Conservation (phyloP, 2,329 filamentous ascomycete genomes). For the Thielaviopsis ethacetica region DNA sequence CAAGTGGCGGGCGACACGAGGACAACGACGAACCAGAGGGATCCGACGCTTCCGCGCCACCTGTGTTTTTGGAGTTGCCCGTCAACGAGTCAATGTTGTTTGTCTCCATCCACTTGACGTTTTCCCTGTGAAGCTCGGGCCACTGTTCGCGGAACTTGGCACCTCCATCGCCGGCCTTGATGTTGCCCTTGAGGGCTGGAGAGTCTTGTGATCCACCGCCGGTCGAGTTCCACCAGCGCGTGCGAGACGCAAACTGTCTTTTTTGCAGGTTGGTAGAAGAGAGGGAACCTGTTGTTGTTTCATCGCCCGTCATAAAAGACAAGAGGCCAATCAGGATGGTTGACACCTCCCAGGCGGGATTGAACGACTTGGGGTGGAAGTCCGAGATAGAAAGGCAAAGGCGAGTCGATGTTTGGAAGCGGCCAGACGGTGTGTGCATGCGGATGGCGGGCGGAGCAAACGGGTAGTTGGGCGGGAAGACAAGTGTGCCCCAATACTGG, state of each 20-base stretch:
- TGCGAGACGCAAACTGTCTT: constrained; percentile 57
- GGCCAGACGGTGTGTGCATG: constrained; percentile 94
- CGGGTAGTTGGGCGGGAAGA: constrained; percentile 92
- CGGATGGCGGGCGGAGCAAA: constrained; percentile 94
- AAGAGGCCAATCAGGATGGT: constrained; percentile 89
- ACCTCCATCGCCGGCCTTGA: constrained; percentile 84
- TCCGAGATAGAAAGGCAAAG: constrained; percentile 93
- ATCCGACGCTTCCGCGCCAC: constrained; percentile 17
- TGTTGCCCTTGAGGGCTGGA: constrained; percentile 50
- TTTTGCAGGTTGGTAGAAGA: constrained; percentile 63
- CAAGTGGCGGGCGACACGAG: constrained; percentile 35
- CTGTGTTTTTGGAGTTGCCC: constrained; percentile 34
- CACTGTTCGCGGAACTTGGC: constrained; percentile 80
- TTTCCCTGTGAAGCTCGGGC: constrained; percentile 77
- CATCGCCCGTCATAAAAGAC: constrained; percentile 96
- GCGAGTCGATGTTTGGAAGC: constrained; percentile 83
- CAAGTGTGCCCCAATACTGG: constrained; percentile 94
- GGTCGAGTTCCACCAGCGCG: constrained; percentile 93
- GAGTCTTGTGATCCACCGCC: constrained; percentile 61
- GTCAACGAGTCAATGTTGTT: constrained; percentile 63
- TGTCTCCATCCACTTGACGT: constrained; percentile 81
- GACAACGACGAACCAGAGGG: constrained; percentile 20
- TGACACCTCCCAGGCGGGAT: constrained; percentile 94
- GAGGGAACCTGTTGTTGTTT: constrained; percentile 92
- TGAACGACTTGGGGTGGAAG: constrained; percentile 96